Evolutionary conservation across 179 eudicot genomes (phyloP), one percentile per base, ranked within the genome.

Genomic region (Spinacia oleracea): DNA sequence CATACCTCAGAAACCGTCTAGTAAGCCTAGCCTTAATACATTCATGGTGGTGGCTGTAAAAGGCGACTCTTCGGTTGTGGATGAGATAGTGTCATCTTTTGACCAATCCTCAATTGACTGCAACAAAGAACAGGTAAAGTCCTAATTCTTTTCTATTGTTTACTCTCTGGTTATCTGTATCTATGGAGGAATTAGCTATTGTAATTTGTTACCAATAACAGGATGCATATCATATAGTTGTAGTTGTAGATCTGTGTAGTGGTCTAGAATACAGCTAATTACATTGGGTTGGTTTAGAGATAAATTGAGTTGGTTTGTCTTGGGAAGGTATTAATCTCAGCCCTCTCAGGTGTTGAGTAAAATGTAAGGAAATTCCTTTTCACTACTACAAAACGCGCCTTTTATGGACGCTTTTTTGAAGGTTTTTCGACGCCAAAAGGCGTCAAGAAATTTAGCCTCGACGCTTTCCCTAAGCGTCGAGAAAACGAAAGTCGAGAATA

Each of bases 31-130:
- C 78, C 85, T 96, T 65, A 82, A 81, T 75, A 96, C 99, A 11
- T 91, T 89, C 80, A 89, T 96, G 97, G 89, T 89, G 82, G 86
- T 90, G 64, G 91, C 87, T 70, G 90, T 88, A 81, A 96, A 96
- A 85, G 93, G 82, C 45, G 77, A 62, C 62, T 82, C 93, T 70
- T 51, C 84, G 62, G 74, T 80, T 6, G 68, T 92, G 78, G 84
- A 79, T 67, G 88, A 79, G 75, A 88, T 96, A 78, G 85, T 81
- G 45, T 81, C 91, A 51, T 81, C 86, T 56, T 78, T 89, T 69
- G 81, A 86, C 75, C 83, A 70, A 50, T 82, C 89, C 62, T 79
- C 88, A 73, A 55, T 83, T 83, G 82, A 60, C 56, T 75, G 83
- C 76, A 68, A 76, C 40, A 86, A 78, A 62, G 68, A 85, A 78